These are phyloP conservation scores for Trypanosomatidae sp. DNA, from an alignment of 208 protist species.

Conservation along the genomic window DNA sequence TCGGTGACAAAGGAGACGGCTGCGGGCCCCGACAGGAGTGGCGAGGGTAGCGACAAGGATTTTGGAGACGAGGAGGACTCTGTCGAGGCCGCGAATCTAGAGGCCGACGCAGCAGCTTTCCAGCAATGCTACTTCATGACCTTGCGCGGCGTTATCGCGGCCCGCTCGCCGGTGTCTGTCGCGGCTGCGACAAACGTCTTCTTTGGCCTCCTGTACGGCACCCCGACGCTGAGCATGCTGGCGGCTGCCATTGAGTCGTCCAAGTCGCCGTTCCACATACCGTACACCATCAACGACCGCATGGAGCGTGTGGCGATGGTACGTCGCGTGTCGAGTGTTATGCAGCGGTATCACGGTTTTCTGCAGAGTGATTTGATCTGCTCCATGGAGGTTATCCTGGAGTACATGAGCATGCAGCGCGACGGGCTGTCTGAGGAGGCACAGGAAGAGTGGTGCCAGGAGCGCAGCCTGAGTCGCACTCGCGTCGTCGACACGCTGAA, in stretches of 20 bases:
- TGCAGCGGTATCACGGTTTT: constrained; percentile 53
- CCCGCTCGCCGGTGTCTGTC: constrained; percentile 56
- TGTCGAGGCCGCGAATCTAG: background rate
- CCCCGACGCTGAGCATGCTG: constrained; percentile 68
- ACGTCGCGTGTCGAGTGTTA: constrained; percentile 38
- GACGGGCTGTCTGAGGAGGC: constrained; percentile 77
- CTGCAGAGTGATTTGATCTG: constrained; percentile 65
- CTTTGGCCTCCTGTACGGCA: constrained; percentile 68
- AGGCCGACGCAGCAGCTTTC: constrained; percentile 16
- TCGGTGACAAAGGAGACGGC: background rate
- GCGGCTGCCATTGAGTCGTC: constrained; percentile 60
- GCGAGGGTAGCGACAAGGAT: background rate
- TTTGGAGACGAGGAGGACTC: constrained; percentile 15
- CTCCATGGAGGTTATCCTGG: constrained; percentile 56
- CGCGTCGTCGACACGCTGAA: constrained; percentile 64
- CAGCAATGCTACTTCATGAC: constrained; percentile 59
- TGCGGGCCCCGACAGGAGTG: background rate
- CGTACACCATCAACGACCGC: constrained; percentile 56
- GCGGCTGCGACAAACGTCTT: constrained; percentile 64
- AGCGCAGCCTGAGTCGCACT: constrained; percentile 60
- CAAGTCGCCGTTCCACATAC: constrained; percentile 68
- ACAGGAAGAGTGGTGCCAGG: constrained; percentile 70
- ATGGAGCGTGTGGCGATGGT: constrained; percentile 24
- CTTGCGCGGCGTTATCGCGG: constrained; percentile 66
- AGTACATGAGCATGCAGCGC: constrained; percentile 77